Conservation (phyloP, 202 grass and related monocot genomes). For the Schoenoplectus tabernaemontani region DNA sequence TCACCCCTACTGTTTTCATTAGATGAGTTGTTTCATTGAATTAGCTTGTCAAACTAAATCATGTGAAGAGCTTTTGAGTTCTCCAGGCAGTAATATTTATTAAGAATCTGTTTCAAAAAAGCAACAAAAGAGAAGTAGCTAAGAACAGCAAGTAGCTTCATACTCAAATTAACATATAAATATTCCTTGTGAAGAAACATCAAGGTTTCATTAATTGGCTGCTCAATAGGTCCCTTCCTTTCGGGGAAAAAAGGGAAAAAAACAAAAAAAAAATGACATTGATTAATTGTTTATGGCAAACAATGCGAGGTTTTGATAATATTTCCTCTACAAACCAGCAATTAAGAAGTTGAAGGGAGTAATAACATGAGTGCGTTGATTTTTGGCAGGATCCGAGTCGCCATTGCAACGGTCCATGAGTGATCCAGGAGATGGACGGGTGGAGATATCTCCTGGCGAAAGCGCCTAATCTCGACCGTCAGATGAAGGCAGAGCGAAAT, state of each 20-base stretch:
- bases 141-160: too few species aligned
- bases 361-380: not conserved
- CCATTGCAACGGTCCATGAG: slow-evolving; percentile 46
- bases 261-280: too few species aligned
- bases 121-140: not conserved
- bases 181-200: too few species aligned
- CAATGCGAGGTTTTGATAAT: too few species aligned
- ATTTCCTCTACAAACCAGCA: too few species aligned
- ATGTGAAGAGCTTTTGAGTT: not conserved
- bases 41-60: not conserved
- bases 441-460: not conserved
- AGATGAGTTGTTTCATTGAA: not conserved
- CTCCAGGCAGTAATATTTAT: not conserved
- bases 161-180: too few species aligned
- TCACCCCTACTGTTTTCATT: not conserved
- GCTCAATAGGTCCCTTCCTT: too few species aligned
- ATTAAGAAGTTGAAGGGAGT: not conserved
- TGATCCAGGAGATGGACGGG: slow-evolving; percentile 35
- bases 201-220: too few species aligned
- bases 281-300: too few species aligned
- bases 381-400: slow-evolving; percentile 42
- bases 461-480: not conserved
- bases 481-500: not conserved
- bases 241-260: too few species aligned
- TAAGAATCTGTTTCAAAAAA: not conserved